Evolutionary conservation across 352 stramenopile genomes (phyloP).

Genomic region (Globisporangium nagaii): DNA sequence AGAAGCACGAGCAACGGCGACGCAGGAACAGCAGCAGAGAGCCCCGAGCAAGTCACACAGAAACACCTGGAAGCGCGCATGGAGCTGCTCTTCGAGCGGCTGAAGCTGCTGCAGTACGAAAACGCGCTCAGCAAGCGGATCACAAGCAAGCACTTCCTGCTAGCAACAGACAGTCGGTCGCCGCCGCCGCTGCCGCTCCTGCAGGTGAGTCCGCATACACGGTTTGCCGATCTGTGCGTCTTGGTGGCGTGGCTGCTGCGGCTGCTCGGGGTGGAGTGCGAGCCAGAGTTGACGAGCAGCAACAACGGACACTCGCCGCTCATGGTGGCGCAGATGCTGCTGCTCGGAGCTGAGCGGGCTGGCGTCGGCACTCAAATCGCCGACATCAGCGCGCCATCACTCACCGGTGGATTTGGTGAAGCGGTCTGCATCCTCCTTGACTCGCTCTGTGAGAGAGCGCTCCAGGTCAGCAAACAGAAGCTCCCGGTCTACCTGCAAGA

Average conservation of each 20-base stretch:
- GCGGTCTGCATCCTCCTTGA: conserved; percentile 56
- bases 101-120: conserved; percentile 50
- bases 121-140: conserved; percentile 33
- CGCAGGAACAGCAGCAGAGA: conserved; percentile 2
- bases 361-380: conserved; percentile 22
- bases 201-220: conserved; percentile 19
- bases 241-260: conserved; percentile 42
- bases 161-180: background rate
- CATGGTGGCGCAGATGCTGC: conserved; percentile 33
- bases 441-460: conserved; percentile 29
- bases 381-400: conserved; percentile 29
- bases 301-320: conserved; percentile 17
- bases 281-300: conserved; percentile 2
- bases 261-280: conserved; percentile 20
- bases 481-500: conserved; percentile 33
- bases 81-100: conserved; percentile 66
- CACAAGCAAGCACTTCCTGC: conserved; percentile 41
- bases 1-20: conserved; percentile 5
- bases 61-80: conserved; percentile 40
- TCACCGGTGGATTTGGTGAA: conserved; percentile 35
- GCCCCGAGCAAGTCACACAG: conserved; percentile 20
- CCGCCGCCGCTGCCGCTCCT: background rate
- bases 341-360: conserved; percentile 42
- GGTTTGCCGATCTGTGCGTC: conserved; percentile 42
- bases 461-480: conserved; percentile 16